phyloP scores from a whole-genome alignment of 257 asterid genomes.

The Ilex asprella region DNA sequence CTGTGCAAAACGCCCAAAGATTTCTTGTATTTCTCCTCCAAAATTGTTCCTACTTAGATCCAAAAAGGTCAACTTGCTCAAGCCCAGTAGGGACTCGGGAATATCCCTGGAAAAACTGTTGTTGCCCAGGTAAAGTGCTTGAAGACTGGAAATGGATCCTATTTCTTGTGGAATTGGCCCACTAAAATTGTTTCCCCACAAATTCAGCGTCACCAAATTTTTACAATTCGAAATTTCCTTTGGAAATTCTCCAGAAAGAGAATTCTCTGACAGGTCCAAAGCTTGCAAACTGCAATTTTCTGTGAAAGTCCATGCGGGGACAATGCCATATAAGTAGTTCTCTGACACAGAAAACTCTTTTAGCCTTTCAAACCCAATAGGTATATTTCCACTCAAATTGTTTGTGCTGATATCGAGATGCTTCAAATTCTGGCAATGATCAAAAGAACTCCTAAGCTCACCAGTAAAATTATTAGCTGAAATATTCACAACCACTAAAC shows the following conservation, averaged over 20 bases:
- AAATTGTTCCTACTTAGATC: constrained; percentile 68
- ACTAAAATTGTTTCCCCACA: constrained; percentile 50
- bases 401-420: too few relatives aligned
- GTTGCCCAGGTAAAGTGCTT: constrained; percentile 53
- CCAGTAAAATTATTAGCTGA: constrained; percentile 48
- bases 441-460: neutral
- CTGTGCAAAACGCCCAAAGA: constrained; percentile 55
- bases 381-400: constrained; percentile 44
- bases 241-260: constrained; percentile 50
- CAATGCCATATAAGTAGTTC: constrained; percentile 40
- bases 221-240: constrained; percentile 51
- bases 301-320: constrained; percentile 36
- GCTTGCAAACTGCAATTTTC: constrained; percentile 41
- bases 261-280: constrained; percentile 66
- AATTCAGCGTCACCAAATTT: constrained; percentile 33
- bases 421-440: too few relatives aligned
- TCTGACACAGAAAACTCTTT: constrained; percentile 47
- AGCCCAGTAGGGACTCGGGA: constrained; percentile 48
- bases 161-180: constrained; percentile 65
- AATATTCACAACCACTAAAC: constrained; percentile 49
- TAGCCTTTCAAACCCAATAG: constrained; percentile 54
- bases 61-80: constrained; percentile 46
- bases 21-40: constrained; percentile 58
- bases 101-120: constrained; percentile 70
- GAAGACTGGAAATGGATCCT: constrained; percentile 44